Percentiles rank a stretch among this genome's conserved stretches.
Conservation (phyloP, 2,329 filamentous ascomycete species). For the Zymoseptoria crescenta region DNA sequence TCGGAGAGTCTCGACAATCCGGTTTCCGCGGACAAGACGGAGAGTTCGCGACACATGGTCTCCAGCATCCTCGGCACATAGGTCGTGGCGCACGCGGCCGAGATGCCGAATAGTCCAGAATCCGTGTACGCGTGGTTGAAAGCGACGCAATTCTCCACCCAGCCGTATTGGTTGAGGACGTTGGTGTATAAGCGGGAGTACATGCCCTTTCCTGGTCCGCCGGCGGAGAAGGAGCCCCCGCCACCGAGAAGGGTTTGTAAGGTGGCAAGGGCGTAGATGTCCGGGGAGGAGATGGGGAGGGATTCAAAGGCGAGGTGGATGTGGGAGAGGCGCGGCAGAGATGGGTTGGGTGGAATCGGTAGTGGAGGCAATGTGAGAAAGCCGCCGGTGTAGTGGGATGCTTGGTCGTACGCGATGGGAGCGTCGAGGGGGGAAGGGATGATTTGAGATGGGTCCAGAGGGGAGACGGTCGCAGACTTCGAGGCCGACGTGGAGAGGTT, state of each 20-base stretch:
- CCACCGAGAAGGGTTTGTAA: constrained; percentile 93
- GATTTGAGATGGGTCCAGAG: constrained; percentile 41
- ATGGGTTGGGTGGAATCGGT: constrained; percentile 68
- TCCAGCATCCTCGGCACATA: constrained; percentile 80
- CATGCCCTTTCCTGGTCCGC: constrained; percentile 97
- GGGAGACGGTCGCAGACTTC: constrained; percentile 51
- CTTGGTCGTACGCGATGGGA: constrained; percentile 49
- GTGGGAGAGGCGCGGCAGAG: constrained; percentile 74
- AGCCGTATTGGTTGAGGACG: constrained; percentile 92
- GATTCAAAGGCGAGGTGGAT: constrained; percentile 96
- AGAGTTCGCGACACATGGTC: constrained; percentile 87
- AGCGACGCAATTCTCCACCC: constrained; percentile 90
- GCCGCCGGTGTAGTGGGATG: constrained; percentile 85
- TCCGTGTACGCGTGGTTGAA: constrained; percentile 99
- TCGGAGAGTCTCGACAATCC: constrained; percentile 66
- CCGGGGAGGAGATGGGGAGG: constrained; percentile 77
- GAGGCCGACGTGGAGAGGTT: constrained; percentile 71
- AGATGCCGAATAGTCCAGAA: constrained; percentile 89
- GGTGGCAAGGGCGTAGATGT: constrained; percentile 94
- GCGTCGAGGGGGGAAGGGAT: constrained; percentile 39
- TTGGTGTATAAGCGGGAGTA: constrained; percentile 97
- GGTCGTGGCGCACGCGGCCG: constrained; percentile 72
- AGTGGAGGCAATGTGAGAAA: constrained; percentile 79
- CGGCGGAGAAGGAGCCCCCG: constrained; percentile 92
- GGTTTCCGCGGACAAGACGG: constrained; percentile 64